phyloP scores from a whole-genome alignment of 306 rosid species.

The Nissolia schottii region DNA sequence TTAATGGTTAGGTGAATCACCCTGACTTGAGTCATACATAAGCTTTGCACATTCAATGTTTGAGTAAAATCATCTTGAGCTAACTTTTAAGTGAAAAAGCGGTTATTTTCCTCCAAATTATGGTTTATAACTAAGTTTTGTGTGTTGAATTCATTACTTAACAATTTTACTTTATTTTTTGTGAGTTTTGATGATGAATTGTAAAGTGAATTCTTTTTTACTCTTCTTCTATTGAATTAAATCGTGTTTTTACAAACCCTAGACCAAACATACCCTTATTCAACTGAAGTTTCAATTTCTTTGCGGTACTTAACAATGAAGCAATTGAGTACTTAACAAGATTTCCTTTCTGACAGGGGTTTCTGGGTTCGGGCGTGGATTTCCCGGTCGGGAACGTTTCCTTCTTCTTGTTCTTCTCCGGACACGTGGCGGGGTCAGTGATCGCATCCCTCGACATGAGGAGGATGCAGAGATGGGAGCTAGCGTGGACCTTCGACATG shows the following conservation, averaged over 20 bases:
- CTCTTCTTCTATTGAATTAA: too few species aligned
- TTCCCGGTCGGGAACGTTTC: slow-evolving; percentile 95
- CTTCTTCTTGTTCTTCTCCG: slow-evolving; percentile 77
- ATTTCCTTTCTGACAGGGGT: slow-evolving; percentile 43
- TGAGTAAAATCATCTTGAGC: background rate
- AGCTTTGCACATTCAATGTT: background rate
- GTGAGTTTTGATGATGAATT: background rate
- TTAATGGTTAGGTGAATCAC: too few species aligned
- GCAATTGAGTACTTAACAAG: too few species aligned
- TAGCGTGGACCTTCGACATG: slow-evolving; percentile 67
- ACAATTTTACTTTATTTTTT: background rate
- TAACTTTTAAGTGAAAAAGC: too few species aligned
- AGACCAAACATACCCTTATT: too few species aligned
- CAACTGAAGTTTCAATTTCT: too few species aligned
- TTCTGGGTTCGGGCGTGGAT: slow-evolving; percentile 84
- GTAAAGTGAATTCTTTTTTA: too few species aligned
- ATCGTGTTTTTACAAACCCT: too few species aligned
- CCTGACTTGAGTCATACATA: background rate
- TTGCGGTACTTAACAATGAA: too few species aligned
- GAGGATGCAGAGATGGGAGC: slow-evolving; percentile 62
- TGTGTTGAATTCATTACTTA: background rate
- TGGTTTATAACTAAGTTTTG: background rate
- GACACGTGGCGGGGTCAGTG: slow-evolving; percentile 90
- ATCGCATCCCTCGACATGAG: slow-evolving; percentile 94
- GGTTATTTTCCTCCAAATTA: background rate